These are phyloP conservation scores for Xylaria longipes DNA, from an alignment of 495 filamentous ascomycete species.

Conservation along the genomic window DNA sequence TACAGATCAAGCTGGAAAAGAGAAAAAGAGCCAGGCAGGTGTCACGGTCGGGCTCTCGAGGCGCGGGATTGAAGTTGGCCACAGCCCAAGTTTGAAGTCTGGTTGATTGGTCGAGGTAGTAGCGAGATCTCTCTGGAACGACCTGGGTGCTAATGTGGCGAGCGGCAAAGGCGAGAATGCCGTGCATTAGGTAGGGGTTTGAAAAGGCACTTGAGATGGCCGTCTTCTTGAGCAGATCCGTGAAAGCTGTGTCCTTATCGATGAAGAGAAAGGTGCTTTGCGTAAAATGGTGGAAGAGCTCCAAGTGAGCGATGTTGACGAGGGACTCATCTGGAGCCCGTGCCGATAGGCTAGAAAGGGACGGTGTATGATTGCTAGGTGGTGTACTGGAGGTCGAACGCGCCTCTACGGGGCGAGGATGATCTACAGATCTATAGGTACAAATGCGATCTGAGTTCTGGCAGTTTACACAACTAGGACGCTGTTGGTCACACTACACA, in stretches of 20 bases:
- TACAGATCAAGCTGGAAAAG: slow-evolving; percentile 40
- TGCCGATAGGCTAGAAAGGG: background rate
- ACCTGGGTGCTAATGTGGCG: slow-evolving; percentile 41
- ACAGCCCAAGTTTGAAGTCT: slow-evolving; percentile 43
- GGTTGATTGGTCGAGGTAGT: slow-evolving; percentile 34
- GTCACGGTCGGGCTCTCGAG: slow-evolving; percentile 28
- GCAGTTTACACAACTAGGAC: slow-evolving; percentile 17
- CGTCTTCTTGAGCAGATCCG: slow-evolving; percentile 30
- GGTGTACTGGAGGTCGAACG: background rate
- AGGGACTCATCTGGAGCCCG: background rate
- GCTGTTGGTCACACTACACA: slow-evolving; percentile 22
- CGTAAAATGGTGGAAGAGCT: slow-evolving; percentile 32
- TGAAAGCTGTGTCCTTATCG: slow-evolving; percentile 1
- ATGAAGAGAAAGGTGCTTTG: slow-evolving; percentile 25
- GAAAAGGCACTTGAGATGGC: slow-evolving; percentile 35
- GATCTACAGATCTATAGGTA: slow-evolving; percentile 15
- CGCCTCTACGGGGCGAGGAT: background rate
- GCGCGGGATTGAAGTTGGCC: slow-evolving; percentile 42
- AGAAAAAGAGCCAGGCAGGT: slow-evolving; percentile 47
- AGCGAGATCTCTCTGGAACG: slow-evolving; percentile 13
- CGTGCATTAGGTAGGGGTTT: slow-evolving; percentile 42
- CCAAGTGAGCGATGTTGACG: slow-evolving; percentile 16
- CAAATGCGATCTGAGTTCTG: slow-evolving; percentile 20
- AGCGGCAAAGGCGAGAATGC: slow-evolving; percentile 45
- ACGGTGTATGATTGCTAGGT: background rate